Base-by-base conservation (phyloP, 2,329 filamentous ascomycete genomes). In the Colletotrichum acutatum region DNA sequence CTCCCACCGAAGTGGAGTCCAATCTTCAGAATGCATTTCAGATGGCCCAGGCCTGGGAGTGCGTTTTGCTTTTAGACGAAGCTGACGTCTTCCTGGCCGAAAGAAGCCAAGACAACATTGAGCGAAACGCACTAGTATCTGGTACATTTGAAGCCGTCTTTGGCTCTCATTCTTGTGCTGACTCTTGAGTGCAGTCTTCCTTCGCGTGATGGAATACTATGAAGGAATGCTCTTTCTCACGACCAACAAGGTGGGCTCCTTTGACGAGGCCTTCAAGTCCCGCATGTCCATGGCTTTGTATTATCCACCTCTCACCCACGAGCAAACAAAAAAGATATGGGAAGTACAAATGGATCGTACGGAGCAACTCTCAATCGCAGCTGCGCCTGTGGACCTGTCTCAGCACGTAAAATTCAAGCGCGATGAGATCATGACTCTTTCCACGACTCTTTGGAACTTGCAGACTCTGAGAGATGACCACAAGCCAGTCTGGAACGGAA, bases 31-130 rank as follows among this genome's bases (percentile, higher is more conserved):
- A 5, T 0, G 57, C 67, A 0, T 66, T 71, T 9, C 67, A 74
- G 8, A 16, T 66, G 1, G 62, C 67, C 2, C 68, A 66, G 4
- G 52, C 32, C 1, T 77, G 76, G 75, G 75, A 70, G 0, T 76
- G 75, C 9, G 56, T 72, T 14, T 60, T 73, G 0, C 28, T 72
- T 1, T 37, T 72, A 3, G 70, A 72, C 5, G 66, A 72, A n/a
- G 69, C 69, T 1, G 69, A 72, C 3, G 59, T 69, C 1, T 72
- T 69, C 7, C 85, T 97, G 14, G 94, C 97, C 84, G 93, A 94
- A 81, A 90, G 95, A 1, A 93, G 76, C 46, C 77, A 78, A 66
- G 74, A 94, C 14, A 70, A 61, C 4, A 64, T 73, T 16, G 66
- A 37, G 22, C 5, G 66, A 1, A 73, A 73, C 4, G 71, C 59